Evolutionary conservation across 495 filamentous ascomycete genomes (phyloP).

Genomic region (Neurospora discreta): DNA sequence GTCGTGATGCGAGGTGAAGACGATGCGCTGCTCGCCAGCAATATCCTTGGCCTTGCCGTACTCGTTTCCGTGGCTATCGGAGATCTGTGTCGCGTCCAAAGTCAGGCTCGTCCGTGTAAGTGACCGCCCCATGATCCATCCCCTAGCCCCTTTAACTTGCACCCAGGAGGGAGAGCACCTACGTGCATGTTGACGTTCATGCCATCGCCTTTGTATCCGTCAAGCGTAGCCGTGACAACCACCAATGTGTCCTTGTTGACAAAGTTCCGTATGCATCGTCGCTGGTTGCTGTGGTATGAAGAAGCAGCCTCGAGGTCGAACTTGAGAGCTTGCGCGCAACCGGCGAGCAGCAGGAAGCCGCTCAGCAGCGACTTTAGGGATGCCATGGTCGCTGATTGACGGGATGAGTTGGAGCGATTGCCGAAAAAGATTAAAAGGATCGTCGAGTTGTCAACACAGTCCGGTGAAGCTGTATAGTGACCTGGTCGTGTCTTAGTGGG

Average conservation of each 20-base stretch:
- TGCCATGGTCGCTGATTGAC: slow-evolving; percentile 18
- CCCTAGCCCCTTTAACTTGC: not conserved
- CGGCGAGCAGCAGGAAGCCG: slow-evolving; percentile 41
- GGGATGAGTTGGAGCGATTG: not conserved
- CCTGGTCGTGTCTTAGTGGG: not conserved
- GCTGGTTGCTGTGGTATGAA: slow-evolving; percentile 43
- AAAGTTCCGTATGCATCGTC: slow-evolving; percentile 94
- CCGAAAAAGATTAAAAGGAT: not conserved
- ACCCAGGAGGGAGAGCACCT: slow-evolving; percentile 26
- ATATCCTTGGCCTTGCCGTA: slow-evolving; percentile 86
- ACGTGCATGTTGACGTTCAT: slow-evolving; percentile 94
- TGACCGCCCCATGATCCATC: not conserved
- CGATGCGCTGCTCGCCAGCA: slow-evolving; percentile 80
- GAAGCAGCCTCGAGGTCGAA: slow-evolving; percentile 77
- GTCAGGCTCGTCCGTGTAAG: not conserved
- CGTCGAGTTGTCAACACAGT: not conserved
- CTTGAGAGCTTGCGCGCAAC: slow-evolving; percentile 67
- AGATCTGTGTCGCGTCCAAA: slow-evolving; percentile 51
- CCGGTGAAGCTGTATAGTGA: not conserved
- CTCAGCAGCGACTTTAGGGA: slow-evolving; percentile 32
- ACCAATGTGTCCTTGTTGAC: slow-evolving; percentile 87
- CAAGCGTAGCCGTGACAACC: slow-evolving; percentile 90
- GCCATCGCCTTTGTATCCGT: slow-evolving; percentile 80
- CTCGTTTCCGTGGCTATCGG: slow-evolving; percentile 89
- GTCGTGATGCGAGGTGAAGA: slow-evolving; percentile 92